phyloP scores from a whole-genome alignment of 2,329 filamentous ascomycete genomes.

The Colletotrichum truncatum region DNA sequence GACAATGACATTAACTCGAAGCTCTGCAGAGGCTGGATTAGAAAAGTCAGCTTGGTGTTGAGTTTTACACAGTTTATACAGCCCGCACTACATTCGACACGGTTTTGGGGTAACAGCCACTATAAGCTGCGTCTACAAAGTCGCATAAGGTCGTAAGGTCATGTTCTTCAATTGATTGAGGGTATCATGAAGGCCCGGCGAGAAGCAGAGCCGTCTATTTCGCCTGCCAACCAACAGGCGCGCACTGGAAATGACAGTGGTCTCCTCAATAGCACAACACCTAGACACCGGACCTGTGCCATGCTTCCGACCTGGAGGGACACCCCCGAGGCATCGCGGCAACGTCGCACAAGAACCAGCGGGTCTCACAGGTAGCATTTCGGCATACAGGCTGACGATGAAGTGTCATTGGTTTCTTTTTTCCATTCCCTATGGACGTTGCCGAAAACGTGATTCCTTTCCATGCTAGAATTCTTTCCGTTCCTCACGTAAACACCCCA shows the following conservation, averaged over 20 bases:
- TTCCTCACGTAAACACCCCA: slow-evolving; percentile 35
- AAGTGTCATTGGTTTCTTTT: slow-evolving; percentile 31
- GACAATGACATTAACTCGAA: too few relatives aligned
- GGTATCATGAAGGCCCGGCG: slow-evolving; percentile 26
- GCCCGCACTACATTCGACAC: too few relatives aligned
- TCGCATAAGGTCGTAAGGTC: neutral
- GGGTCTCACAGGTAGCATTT: slow-evolving; percentile 15
- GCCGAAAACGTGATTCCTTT: slow-evolving; percentile 34
- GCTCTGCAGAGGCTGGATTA: too few relatives aligned
- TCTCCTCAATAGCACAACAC: slow-evolving; percentile 19
- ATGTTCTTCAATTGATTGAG: slow-evolving; percentile 25
- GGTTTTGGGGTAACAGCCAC: too few relatives aligned
- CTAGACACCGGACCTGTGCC: slow-evolving; percentile 16
- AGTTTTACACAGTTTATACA: neutral
- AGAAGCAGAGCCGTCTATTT: slow-evolving; percentile 20
- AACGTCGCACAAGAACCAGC: neutral
- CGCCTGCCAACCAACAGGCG: slow-evolving; percentile 15
- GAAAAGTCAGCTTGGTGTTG: too few relatives aligned
- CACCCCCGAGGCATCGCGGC: neutral
- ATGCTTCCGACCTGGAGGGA: neutral
- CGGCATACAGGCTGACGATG: slow-evolving; percentile 14
- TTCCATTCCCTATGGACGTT: slow-evolving; percentile 34
- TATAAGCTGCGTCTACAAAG: too few relatives aligned
- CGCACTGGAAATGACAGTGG: neutral
- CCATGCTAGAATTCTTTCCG: slow-evolving; percentile 34